phyloP scores from a whole-genome alignment of 768 basidiomycete genomes.

The Candolleomyces eurysporus region DNA sequence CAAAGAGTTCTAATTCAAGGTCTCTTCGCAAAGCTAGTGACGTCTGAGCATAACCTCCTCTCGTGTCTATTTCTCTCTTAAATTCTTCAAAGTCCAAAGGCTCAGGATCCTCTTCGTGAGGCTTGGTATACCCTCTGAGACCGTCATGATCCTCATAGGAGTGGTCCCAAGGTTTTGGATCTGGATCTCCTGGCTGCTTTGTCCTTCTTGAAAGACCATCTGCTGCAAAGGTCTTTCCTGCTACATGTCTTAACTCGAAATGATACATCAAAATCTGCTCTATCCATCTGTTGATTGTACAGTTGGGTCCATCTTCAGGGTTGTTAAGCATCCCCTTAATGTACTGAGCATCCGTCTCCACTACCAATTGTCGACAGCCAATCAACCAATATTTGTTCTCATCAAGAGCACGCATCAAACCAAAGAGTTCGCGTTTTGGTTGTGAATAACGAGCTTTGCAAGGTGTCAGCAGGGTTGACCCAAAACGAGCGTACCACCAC shows the following conservation, averaged over 20 bases:
- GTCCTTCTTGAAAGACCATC: constrained; percentile 18
- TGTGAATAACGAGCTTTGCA: constrained; percentile 20
- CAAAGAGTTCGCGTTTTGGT: background rate
- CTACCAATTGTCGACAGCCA: background rate
- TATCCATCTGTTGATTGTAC: constrained; percentile 12
- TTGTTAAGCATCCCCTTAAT: constrained; percentile 5
- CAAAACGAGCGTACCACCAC: background rate
- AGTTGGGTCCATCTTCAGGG: constrained; percentile 8
- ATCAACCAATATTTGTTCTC: background rate
- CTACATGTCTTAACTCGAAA: constrained; percentile 9
- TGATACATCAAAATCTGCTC: constrained; percentile 9
- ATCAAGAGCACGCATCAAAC: background rate
- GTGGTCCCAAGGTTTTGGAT: constrained; percentile 1
- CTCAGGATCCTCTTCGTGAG: constrained; percentile 2
- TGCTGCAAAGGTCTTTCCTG: constrained; percentile 12
- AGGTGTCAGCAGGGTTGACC: constrained; percentile 36
- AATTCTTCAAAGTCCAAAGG: constrained; percentile 6
- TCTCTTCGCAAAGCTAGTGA: no score
- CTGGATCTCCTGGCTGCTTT: constrained; percentile 1
- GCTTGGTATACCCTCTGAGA: background rate
- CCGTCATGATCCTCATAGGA: background rate
- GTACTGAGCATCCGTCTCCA: background rate
- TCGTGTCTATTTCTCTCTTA: background rate
- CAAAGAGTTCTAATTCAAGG: no score
- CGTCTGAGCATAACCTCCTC: background rate